A percentile compares a stretch with the other conserved stretches of the same genome.
Evolutionary conservation across 2,329 filamentous ascomycete species (phyloP).

Genomic region (Ophiostoma tasmaniense): DNA sequence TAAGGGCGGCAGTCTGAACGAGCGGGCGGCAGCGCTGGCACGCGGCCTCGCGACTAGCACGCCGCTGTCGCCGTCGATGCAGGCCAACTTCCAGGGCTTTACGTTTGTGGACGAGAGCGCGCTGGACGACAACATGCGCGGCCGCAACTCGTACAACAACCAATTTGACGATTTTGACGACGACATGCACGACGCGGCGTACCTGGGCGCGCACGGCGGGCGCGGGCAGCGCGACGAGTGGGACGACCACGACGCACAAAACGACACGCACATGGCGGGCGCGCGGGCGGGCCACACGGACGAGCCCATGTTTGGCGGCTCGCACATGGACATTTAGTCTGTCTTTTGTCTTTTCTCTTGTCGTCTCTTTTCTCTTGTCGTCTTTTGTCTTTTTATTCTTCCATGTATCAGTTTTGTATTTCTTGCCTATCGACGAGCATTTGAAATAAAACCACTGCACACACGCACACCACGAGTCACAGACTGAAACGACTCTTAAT

Average conservation of each 20-base stretch:
- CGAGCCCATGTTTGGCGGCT: conserved; percentile 54
- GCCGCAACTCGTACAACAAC: conserved; percentile 35
- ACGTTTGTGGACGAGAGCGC: conserved; percentile 98
- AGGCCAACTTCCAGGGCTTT: conserved; percentile 97
- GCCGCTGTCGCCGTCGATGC: conserved; percentile 86
- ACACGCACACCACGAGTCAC: background rate
- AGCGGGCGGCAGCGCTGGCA: conserved; percentile 77
- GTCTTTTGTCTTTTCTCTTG: no score
- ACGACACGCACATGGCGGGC: conserved; percentile 52
- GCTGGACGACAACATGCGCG: conserved; percentile 74
- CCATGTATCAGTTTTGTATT: background rate
- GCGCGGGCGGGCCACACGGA: conserved; percentile 52
- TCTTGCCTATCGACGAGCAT: background rate
- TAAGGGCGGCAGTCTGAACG: conserved; percentile 79
- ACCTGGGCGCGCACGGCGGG: conserved; percentile 22
- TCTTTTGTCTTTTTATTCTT: background rate
- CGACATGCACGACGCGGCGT: conserved; percentile 51
- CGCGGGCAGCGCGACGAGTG: conserved; percentile 48
- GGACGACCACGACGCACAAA: conserved; percentile 44
- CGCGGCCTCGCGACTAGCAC: conserved; percentile 83
- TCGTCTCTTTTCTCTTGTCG: background rate
- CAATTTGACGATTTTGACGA: conserved; percentile 37
- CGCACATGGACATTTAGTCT: conserved; percentile 53
- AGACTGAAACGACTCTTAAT: background rate
- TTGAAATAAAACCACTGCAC: background rate